Base-by-base conservation (phyloP, 2,329 filamentous ascomycete genomes). In the Aspergillus pseudonomiae region DNA sequence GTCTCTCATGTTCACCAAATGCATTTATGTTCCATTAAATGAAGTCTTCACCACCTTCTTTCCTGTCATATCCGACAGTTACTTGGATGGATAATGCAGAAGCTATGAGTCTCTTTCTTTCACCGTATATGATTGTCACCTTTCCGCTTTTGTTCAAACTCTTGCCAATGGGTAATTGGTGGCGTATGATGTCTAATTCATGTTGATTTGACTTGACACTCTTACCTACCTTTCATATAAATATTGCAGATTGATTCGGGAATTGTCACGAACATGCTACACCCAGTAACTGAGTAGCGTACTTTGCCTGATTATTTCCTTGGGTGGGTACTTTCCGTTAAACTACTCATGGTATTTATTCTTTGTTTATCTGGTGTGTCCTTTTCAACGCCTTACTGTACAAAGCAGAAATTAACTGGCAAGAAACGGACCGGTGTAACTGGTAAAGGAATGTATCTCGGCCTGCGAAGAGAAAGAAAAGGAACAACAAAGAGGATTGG, bases 1-100 rank as follows among this genome's bases (percentile, higher is more conserved):
- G 57, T 59, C 32, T 60, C 58, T 53, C 19, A 60, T 53, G 58
- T 39, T 59, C 50, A 41, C 48, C 50, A 60, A 60, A 53, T 53
- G 46, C 46, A 53, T 54, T 41, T 39, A 43, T 60, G 52, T 60
- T 60, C 50, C 55, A 54, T 54, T 54, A 60, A 60, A 60, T 45
- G 46, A 45, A 53, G 48, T 26, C 39, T 53, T 24, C 46, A 10
- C n/a, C 21, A 21, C 24, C 30, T 30, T 53, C 46, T 41, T n/a
- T 53, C 43, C 39, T 21, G 28, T 60, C 34, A 53, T 24, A 32
- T 45, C 50, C 4, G 34, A 34, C 39, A 32, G 21, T 28, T 52
- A 52, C 28, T 43, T 50, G 34, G 52, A 55, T 55, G 52, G 21
- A 36, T 54, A 24, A 30, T 55, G 52, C 21, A 26, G 52, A 39